Conservation (phyloP, 148 eudicot species). For the Fagopyrum esculentum region DNA sequence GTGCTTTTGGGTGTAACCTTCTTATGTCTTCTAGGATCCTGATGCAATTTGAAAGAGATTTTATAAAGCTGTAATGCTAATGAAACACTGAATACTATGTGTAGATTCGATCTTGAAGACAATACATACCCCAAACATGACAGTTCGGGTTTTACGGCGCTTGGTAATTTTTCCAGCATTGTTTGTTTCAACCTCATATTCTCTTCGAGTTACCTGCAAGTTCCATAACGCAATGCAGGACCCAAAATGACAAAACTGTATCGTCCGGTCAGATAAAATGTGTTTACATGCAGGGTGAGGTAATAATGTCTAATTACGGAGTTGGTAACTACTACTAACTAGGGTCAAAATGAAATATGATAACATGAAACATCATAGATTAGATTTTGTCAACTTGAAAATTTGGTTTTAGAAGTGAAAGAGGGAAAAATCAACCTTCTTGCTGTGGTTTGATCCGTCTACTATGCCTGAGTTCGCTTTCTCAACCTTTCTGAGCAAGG, state of each 20-base stretch:
- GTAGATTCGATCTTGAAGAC: slow-evolving; percentile 5
- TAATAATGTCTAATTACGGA: neutral
- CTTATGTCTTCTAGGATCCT: slow-evolving; percentile 76
- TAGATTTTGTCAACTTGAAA: neutral
- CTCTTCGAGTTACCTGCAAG: slow-evolving; percentile 78
- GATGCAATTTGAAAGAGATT: slow-evolving; percentile 14
- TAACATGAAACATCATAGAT: neutral
- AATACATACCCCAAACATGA: slow-evolving; percentile 73
- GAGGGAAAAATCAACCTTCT: slow-evolving; percentile 49
- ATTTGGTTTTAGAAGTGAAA: slow-evolving; percentile 6
- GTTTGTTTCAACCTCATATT: slow-evolving; percentile 92
- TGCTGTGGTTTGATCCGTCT: slow-evolving; percentile 74
- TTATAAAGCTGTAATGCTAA: neutral
- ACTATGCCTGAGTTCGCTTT: slow-evolving; percentile 49
- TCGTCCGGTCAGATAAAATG: neutral
- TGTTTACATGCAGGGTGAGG: neutral
- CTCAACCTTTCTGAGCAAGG: slow-evolving; percentile 59
- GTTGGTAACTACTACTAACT: slow-evolving; percentile 17
- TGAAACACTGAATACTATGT: slow-evolving; percentile 2
- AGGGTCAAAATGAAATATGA: neutral
- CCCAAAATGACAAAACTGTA: neutral
- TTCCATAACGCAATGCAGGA: slow-evolving; percentile 12
- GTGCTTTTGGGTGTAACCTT: slow-evolving; percentile 59
- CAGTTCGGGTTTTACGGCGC: slow-evolving; percentile 82
- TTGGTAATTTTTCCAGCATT: slow-evolving; percentile 74